phyloP scores from a whole-genome alignment of 345 rosid genomes.

The Cardamine resedifolia region DNA sequence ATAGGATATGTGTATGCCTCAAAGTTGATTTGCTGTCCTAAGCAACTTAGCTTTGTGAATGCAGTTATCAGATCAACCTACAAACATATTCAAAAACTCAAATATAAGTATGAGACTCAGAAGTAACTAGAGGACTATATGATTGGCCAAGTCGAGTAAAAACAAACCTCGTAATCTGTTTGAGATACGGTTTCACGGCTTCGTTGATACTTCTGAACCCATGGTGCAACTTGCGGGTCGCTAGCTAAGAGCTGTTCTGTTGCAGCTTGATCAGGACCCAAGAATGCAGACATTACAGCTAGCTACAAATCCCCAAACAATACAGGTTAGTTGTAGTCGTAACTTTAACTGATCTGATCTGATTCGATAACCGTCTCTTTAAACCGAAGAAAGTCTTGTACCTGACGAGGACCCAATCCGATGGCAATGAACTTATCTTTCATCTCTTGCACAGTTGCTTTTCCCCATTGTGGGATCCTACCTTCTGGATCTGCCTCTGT shows the following conservation, averaged over 20 bases:
- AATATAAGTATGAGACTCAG: not conserved
- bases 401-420: conserved; percentile 97
- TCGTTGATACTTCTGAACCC: conserved; percentile 88
- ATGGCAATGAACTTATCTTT: conserved; percentile 76
- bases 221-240: conserved; percentile 71
- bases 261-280: conserved; percentile 89
- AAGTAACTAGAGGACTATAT: not conserved
- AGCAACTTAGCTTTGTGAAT: conserved; percentile 66
- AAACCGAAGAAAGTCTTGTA: conserved; percentile 21
- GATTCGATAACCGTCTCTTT: not conserved
- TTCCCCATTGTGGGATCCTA: conserved; percentile 75
- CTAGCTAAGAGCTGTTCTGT: conserved; percentile 64
- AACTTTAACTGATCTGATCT: not conserved
- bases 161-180: conserved; percentile 84
- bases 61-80: conserved; percentile 96
- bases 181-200: conserved; percentile 94
- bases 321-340: not conserved
- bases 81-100: not conserved
- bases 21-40: conserved; percentile 87
- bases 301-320: conserved; percentile 42
- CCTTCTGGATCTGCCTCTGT: conserved; percentile 81
- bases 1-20: conserved; percentile 84
- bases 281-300: conserved; percentile 92
- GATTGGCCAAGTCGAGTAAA: not conserved
- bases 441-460: conserved; percentile 85